Evolutionary conservation across 1,284 basidiomycete species (phyloP), one percentile per base, ranked within the genome.

Genomic region (Golubevia sp.): DNA sequence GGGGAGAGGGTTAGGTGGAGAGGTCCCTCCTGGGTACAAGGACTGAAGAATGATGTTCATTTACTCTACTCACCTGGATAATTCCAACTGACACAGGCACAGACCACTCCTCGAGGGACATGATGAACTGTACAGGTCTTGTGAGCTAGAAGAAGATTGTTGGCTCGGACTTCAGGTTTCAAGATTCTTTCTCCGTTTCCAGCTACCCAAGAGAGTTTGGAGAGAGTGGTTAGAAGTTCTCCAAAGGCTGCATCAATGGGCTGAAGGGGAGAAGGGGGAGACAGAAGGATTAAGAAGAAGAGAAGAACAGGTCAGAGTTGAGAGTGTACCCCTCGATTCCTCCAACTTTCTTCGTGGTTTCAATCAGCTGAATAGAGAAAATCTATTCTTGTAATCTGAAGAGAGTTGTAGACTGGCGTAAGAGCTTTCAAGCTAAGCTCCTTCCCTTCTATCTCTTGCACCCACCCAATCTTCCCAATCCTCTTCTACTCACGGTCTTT

Each of bases 401-500:
- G 4, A 5, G 30, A 34, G 4, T 34, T 34, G 11, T 3, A 34
- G 5, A 11, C 11, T 34, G 30, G 11, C 4, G 30, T 34, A 11
- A 11, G 30, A 34, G 5, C 30, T 34, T 34, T 34, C 4, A 11
- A 34, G 30, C 30, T 5, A 11, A 34, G 30, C 73, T 93, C 90
- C 15, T 86, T 84, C 83, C 95, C 92, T 58, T 93, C 94, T 71
- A 94, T 88, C 15, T 90, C 88, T 59, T 96, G 87, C 15, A 96
- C 82, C 91, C 91, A 93, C 27, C 66, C 58, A 0, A 68, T 48
- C 59, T 97, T 97, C 7, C 92, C 91, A 74, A 92, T 91, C 0
- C 92, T 94, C 7, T 91, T 92, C 61, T 7, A 88, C 91, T 82
- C 75, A 94, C 94, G 34, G 96, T 98, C 87, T 98, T 99, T 63